These are phyloP conservation scores for Penicillium coprophilum DNA, from an alignment of 495 filamentous ascomycete species.

Conservation along the genomic window DNA sequence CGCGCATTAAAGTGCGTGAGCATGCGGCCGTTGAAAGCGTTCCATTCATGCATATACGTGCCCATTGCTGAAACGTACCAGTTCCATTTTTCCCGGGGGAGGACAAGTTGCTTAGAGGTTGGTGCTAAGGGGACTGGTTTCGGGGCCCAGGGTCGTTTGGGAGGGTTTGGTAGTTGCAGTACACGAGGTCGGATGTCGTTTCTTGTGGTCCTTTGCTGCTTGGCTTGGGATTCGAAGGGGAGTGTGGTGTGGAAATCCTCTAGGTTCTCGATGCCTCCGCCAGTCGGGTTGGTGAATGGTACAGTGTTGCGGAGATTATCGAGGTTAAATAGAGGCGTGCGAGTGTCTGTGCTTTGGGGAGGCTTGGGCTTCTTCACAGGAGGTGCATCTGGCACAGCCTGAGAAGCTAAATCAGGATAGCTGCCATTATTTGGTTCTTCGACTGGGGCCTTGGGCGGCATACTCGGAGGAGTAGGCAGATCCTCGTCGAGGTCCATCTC, in stretches of 20 bases:
- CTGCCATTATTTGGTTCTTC: slow-evolving; percentile 4
- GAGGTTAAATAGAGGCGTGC: slow-evolving; percentile 48
- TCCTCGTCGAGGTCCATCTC: slow-evolving; percentile 55
- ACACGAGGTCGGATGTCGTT: slow-evolving; percentile 35
- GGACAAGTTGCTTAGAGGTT: slow-evolving; percentile 29
- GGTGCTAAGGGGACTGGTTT: slow-evolving; percentile 15
- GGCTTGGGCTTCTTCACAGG: slow-evolving; percentile 25
- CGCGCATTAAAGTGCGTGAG: slow-evolving; percentile 65
- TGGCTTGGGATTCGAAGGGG: slow-evolving; percentile 68
- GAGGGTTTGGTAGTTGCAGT: slow-evolving; percentile 61
- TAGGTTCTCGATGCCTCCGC: slow-evolving; percentile 60
- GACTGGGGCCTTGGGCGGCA: slow-evolving; percentile 10
- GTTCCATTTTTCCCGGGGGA: slow-evolving; percentile 51
- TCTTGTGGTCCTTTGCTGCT: slow-evolving; percentile 26
- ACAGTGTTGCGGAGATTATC: slow-evolving; percentile 64
- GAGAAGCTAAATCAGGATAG: slow-evolving; percentile 23
- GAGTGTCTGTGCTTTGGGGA: slow-evolving; percentile 43
- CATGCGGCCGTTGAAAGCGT: slow-evolving; percentile 62
- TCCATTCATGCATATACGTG: slow-evolving; percentile 69
- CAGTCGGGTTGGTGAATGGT: slow-evolving; percentile 57
- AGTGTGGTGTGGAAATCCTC: slow-evolving; percentile 65
- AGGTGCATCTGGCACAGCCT: slow-evolving; percentile 19
- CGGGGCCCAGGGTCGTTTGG: slow-evolving; percentile 52
- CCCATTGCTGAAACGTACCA: slow-evolving; percentile 63
- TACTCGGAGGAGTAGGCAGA: slow-evolving; percentile 20